Base-by-base conservation (phyloP, 805 yeast species). In the Yarrowia alimentaria region DNA sequence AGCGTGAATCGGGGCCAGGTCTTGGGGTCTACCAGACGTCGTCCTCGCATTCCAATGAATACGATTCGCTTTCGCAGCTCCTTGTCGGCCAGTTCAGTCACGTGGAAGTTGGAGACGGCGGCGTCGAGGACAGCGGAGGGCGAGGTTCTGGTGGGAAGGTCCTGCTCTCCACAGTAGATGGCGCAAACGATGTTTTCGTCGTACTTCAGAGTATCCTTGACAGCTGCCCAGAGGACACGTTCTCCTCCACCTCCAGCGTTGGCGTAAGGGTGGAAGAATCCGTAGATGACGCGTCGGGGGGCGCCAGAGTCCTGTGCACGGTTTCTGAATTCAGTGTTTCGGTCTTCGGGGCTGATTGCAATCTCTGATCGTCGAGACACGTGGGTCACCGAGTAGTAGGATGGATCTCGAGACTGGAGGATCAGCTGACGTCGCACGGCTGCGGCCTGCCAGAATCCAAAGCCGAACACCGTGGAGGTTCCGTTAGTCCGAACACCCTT, bases 191-290 rank as follows among this genome's bases (percentile, higher is more conserved):
- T 79, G 21, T 66, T 60, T 6, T 68, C 67, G 55, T 74, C 71
- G 17, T 70, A 66, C 8, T 64, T 57, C 54, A 90, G 69, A 0
- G 95, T 85, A 24, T 82, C 74, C 57, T 78, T 75, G 6, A 91
- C 86, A 0, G 96, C 96, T 51, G 86, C 89, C 99, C 99, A 93
- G 31, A 93, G 70, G 0, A 93, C 99, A 52, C 91, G 78, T 64
- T 93, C 99, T 18, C 99, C 99, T 22, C 99, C 99, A 14, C 99
- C 99, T 37, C 95, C 96, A 30, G 96, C 94, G 63, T 85, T 86
- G 56, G 96, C 89, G 60, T 83, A 85, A 0, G 99, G 99, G 67
- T 93, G 99, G 70, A 93, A 89, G 61, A 85, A 90, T 5, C 98
- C 99, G 63, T 72, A 83, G 9, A 87, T 65, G 8, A 73, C 57